Base-by-base conservation (phyloP, 2,329 filamentous ascomycete genomes). In the Incumbomyces lentus region DNA sequence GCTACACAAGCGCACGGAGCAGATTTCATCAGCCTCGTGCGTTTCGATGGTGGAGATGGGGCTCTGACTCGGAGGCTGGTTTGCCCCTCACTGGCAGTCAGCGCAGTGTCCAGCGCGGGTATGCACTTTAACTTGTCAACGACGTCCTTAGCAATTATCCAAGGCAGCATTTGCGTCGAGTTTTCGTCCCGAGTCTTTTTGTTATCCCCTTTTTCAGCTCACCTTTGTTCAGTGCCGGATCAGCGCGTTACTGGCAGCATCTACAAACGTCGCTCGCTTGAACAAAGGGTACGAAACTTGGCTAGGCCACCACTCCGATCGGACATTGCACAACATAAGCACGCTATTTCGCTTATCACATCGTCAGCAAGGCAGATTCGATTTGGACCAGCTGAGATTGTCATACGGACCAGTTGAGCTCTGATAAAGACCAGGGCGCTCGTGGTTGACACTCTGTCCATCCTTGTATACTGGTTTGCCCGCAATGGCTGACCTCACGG, bases 401-500 rank as follows among this genome's bases (percentile, higher is more conserved):
- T 22, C 22, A 26, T 26, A 26, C 4, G 22, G 4, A 26, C 5
- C 22, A 26, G 22, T 8, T 26, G 22, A 5, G 22, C 22, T 26
- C 22, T 26, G 8, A 26, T 8, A 4, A 4, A 26, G 22, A 26
- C 22, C 22, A 26, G 5, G 22, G 8, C 17, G 30, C n/a, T 16
- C 14, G 17, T 22, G 4, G 11, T 14, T 35, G 16, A n/a, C 16
- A 42, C 17, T 26, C 22, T 26, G 14, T 22, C 30, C 3, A 33
- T 14, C 18, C 7, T 31, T 8, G 16, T 18, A 8, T n/a, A 16
- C 30, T 11, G n/a, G 7, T 12, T 37, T 12, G 16, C 22, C 46
- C 49, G 63, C 48, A 60, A 81, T 81, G 78, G 67, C 72, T 55
- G 76, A 81, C 59, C 67, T 81, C 51, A 69, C 72, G 53, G 81